These are phyloP conservation scores for Triticum aestivum DNA, from an alignment of 176 grass and related monocot genomes.

Conservation along the genomic window IWGSC_CS_RefSeq_v2.1 NC_057807.1:164347256-164347755, in stretches of 20 bases:
- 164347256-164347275: slow-evolving; percentile 67
- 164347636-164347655: slow-evolving; percentile 63
- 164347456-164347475: slow-evolving; percentile 72
- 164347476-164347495: slow-evolving; percentile 37
- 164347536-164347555: slow-evolving; percentile 73
- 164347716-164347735: slow-evolving; percentile 77
- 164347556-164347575: slow-evolving; percentile 80
- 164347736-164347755: slow-evolving; percentile 72
- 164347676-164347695: slow-evolving; percentile 58
- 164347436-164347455: slow-evolving; percentile 53
- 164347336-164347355: neutral
- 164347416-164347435: slow-evolving; percentile 31
- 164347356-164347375: slow-evolving; percentile 6
- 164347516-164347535: slow-evolving; percentile 83
- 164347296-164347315: slow-evolving; percentile 31
- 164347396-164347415: slow-evolving; percentile 23
- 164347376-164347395: slow-evolving; percentile 49
- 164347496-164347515: slow-evolving; percentile 45
- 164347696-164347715: slow-evolving; percentile 79
- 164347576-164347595: slow-evolving; percentile 85
- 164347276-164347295: slow-evolving; percentile 22
- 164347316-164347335: neutral
- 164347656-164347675: slow-evolving; percentile 75
- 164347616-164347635: slow-evolving; percentile 59
- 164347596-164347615: slow-evolving; percentile 92